Base-by-base conservation (phyloP, 2,329 filamentous ascomycete species). In the Blumeria hordei region DNA sequence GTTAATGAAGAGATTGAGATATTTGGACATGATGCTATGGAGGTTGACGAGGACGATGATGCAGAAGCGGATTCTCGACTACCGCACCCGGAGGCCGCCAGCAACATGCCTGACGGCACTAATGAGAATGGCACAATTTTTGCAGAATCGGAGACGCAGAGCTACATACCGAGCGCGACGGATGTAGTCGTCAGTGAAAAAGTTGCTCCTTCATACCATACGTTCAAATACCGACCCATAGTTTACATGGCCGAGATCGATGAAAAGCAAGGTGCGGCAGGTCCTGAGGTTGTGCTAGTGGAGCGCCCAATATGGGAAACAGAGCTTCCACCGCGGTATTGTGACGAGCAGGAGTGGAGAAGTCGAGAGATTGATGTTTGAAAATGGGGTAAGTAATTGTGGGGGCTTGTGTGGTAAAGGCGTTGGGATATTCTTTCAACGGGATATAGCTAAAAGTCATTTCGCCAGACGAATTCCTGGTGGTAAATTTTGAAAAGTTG, bases 181-280 rank as follows among this genome's bases (percentile, higher is more conserved):
- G 54, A 43, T 35, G 57, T 52, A 45, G 33, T 41, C 16, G 55
- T 53, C 18, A 55, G n/a, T 14, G 12, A 16, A 45, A 37, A 51
- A 44, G 33, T 6, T 28, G 9, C 39, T 43, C 18, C 10, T 43
- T 37, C 55, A 21, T 96, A 88, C 86, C 78, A 81, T 65, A 94
- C 88, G 5, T 88, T 84, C 73, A 93, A 94, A 68, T 98, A 96
- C 69, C 77, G 88, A 57, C 85, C 88, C n/a, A 88, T 98, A 61
- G 72, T 98, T 58, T 92, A 88, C 55, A 69, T 80, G 39, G 74
- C 78, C 37, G 70, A 72, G 45, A 67, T 74, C 59, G 60, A 55
- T 55, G 60, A 45, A 58, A 62, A 18, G 58, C 61, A 56, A 6
- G 58, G 59, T 36, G 63, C 62, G 54, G 61, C 7, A 14, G 62